Base-by-base conservation (phyloP, 2,329 filamentous ascomycete genomes). In the Hymenoscyphus linearis region DNA sequence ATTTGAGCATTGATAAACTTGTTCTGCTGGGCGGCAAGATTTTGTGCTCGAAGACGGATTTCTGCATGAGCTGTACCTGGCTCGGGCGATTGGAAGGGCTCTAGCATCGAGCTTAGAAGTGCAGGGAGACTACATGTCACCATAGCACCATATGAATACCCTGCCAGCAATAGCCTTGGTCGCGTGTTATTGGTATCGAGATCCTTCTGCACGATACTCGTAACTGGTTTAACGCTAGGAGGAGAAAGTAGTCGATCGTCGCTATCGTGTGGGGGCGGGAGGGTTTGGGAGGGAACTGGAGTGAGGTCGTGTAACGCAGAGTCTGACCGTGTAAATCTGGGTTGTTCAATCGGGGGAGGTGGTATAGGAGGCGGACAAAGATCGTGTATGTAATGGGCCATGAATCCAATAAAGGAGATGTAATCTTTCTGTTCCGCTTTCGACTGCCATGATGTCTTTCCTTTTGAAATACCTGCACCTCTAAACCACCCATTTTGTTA, bases 111-210 rank as follows among this genome's bases (percentile, higher is more conserved):
- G 6, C 69, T 70, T 0, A 73, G 62, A 0, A 79, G 75, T 0
- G 85, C 79, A 0, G 91, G 90, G 0, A 96, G 80, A 61, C 88
- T 85, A 0, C 83, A 85, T 2, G 91, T 86, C 44, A 98, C 84
- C 70, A 96, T 82, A 4, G 91, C 90, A 52, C 95, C 95, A 73
- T 97, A 97, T 0, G 92, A 96, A 73, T 97, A 97, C 13, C 93
- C 93, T 1, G 83, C 88, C 6, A 95, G 78, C 4, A 96, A 69
- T 2, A 86, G 70, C 55, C 79, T 2, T 74, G 68, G 61, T 25
- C 64, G 59, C 37, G 22, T 18, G 14, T 65, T 37, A 2, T 25
- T 2, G 13, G 35, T 22, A 22, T 60, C 44, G n/a, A 18, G 16
- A 18, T 62, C 58, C 14, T 27, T 35, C 12, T 26, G 53, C 2